A percentile compares a stretch with the other conserved stretches of the same genome.
Conservation (phyloP, 805 yeast genomes). For the Zygosaccharomyces lentus region DNA sequence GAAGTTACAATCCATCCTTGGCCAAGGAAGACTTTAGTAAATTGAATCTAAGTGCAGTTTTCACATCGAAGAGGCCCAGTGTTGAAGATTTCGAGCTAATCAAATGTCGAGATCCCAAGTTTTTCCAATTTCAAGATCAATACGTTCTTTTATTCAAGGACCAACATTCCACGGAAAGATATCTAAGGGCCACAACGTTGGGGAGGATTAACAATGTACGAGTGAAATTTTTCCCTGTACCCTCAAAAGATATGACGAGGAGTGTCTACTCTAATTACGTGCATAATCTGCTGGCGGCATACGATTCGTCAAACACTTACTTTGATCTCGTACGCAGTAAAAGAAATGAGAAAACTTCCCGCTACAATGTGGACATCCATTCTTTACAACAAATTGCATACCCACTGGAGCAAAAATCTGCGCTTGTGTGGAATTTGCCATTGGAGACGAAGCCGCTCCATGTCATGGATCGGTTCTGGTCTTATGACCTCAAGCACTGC, state of each 20-base stretch:
- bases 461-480: constrained; percentile 27
- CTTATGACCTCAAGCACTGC: constrained; percentile 30
- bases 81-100: constrained; percentile 16
- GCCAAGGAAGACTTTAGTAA: constrained; percentile 19
- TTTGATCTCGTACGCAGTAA: constrained; percentile 6
- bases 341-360: neutral
- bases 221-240: constrained; percentile 15
- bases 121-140: constrained; percentile 29
- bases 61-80: neutral
- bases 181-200: constrained; percentile 12
- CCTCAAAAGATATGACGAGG: neutral
- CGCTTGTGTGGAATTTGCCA: constrained; percentile 32
- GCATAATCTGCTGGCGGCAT: constrained; percentile 22
- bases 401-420: constrained; percentile 23
- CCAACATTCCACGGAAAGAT: constrained; percentile 14
- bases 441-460: constrained; percentile 15
- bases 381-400: constrained; percentile 9
- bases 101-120: constrained; percentile 28
- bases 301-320: constrained; percentile 18
- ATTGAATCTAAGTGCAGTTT: constrained; percentile 5
- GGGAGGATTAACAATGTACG: constrained; percentile 21
- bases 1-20: constrained; percentile 26
- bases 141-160: constrained; percentile 26
- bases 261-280: constrained; percentile 12
- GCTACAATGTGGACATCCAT: constrained; percentile 4